A percentile compares a stretch with the other conserved stretches of the same genome.
These are phyloP conservation scores for Podospora pseudopauciseta DNA, from an alignment of 495 filamentous ascomycete genomes.

Conservation along the genomic window DNA sequence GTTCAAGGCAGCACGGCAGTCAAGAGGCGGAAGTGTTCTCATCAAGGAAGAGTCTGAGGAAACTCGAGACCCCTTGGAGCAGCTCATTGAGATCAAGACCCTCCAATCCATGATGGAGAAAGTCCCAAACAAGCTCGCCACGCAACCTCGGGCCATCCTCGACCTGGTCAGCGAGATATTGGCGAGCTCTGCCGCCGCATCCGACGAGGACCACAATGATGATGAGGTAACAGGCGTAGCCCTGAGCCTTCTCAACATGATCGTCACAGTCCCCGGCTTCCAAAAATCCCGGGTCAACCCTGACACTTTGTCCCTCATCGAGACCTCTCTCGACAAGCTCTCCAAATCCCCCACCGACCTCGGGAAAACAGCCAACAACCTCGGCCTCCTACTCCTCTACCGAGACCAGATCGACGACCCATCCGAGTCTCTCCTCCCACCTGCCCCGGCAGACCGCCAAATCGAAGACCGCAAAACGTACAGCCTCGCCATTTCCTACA, in stretches of 20 bases:
- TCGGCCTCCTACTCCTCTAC: constrained; percentile 56
- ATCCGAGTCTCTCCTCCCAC: constrained; percentile 26
- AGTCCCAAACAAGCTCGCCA: constrained; percentile 64
- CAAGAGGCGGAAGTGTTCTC: constrained; percentile 13
- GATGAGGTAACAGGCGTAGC: constrained; percentile 57
- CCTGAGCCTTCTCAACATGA: constrained; percentile 64
- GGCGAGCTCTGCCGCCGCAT: constrained; percentile 20
- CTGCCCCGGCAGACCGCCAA: constrained; percentile 42
- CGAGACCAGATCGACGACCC: constrained; percentile 46
- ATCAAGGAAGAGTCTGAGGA: constrained; percentile 35
- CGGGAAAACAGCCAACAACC: constrained; percentile 53
- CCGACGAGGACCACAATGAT: constrained; percentile 41
- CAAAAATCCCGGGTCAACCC: constrained; percentile 46
- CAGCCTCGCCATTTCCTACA: constrained; percentile 65
- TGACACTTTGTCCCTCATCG: constrained; percentile 48
- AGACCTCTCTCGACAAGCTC: constrained; percentile 47
- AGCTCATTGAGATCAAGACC: constrained; percentile 59
- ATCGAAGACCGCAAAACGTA: constrained; percentile 67
- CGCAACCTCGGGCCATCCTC: constrained; percentile 58
- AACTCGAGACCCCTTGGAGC: constrained; percentile 41
- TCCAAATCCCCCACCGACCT: constrained; percentile 34
- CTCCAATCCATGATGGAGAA: constrained; percentile 64
- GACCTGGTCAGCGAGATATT: constrained; percentile 60
- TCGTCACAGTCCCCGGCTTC: constrained; percentile 62
- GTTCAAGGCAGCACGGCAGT: constrained; percentile 41